phyloP scores from a whole-genome alignment of 768 basidiomycete species.

The Paxillus involutus region DNA sequence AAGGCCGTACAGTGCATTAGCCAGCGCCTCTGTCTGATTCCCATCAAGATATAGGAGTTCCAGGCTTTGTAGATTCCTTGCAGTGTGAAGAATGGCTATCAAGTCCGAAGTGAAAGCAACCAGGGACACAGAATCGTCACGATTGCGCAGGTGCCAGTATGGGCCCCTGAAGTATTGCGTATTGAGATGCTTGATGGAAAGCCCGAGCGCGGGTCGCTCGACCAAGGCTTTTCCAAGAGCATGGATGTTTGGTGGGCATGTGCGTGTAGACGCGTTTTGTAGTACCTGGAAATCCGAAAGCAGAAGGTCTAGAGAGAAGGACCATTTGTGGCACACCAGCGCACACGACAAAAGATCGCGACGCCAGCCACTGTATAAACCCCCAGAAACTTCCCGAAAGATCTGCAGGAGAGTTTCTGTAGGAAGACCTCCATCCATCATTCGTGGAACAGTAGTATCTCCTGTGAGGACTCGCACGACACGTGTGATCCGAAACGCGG shows the following conservation, averaged over 20 bases:
- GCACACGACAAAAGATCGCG: conserved; percentile 1
- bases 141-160: background rate
- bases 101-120: background rate
- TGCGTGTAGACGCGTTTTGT: background rate
- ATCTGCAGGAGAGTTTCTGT: background rate
- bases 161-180: background rate
- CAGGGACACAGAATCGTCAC: background rate
- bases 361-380: background rate
- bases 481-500: background rate
- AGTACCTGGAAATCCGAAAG: background rate
- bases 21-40: background rate
- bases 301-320: conserved; percentile 1
- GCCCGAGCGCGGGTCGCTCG: background rate
- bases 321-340: background rate
- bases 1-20: background rate
- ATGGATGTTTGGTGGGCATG: background rate
- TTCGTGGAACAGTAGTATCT: no score
- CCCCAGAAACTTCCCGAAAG: background rate
- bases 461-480: background rate
- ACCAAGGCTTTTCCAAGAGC: background rate
- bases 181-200: background rate
- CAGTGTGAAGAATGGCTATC: background rate
- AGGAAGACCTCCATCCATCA: background rate
- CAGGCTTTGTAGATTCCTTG: conserved; percentile 1
- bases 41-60: background rate